phyloP scores from a whole-genome alignment of 2,329 filamentous ascomycete species.

The Penicillium verrucosum region DNA sequence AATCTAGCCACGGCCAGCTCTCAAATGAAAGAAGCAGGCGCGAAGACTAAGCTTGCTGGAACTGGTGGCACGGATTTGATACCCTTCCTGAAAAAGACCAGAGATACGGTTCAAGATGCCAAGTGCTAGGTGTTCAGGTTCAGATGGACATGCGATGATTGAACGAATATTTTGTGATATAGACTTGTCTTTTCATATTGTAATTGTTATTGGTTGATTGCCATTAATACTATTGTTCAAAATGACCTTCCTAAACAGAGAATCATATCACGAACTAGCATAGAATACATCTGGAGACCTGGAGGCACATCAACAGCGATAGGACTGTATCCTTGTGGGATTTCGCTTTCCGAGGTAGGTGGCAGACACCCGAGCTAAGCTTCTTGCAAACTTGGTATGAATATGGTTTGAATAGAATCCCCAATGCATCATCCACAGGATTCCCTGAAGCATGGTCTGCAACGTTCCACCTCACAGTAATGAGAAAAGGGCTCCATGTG shows the following conservation, averaged over 20 bases:
- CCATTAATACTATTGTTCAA: not conserved
- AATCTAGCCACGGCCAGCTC: conserved; percentile 50
- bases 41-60: conserved; percentile 42
- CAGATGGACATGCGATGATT: not conserved
- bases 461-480: not conserved
- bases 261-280: not conserved
- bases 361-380: not conserved
- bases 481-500: not conserved
- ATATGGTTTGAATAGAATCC: not conserved
- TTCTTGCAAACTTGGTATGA: not conserved
- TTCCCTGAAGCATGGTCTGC: not conserved
- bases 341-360: not conserved
- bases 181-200: not conserved
- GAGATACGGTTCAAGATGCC: conserved; percentile 50
- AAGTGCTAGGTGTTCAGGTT: conserved; percentile 28
- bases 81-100: conserved; percentile 52
- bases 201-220: not conserved
- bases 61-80: conserved; percentile 55
- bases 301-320: not conserved
- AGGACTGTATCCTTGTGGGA: not conserved
- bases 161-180: not conserved
- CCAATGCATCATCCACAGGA: not conserved
- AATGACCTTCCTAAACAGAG: not conserved
- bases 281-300: not conserved
- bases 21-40: conserved; percentile 30